phyloP scores from a whole-genome alignment of 2,329 filamentous ascomycete genomes.

The Coniochaeta hoffmannii region DNA sequence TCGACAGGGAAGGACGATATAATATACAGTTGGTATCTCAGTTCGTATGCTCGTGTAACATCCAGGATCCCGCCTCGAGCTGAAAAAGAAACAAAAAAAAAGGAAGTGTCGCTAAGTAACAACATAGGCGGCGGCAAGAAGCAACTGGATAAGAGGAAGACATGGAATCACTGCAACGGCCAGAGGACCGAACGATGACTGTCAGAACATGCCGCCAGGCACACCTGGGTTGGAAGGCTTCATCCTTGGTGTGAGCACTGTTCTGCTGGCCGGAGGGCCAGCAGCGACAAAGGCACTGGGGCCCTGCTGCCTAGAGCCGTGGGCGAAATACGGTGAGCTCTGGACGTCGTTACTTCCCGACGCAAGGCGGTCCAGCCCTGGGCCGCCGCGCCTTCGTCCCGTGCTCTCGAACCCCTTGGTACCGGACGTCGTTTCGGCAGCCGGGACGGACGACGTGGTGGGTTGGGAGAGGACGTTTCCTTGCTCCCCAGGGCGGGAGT shows the following conservation, averaged over 20 bases:
- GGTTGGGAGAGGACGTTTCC: background rate
- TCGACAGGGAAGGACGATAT: conserved; percentile 4
- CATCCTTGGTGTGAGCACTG: conserved; percentile 20
- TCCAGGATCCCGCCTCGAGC: background rate
- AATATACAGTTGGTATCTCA: conserved; percentile 22
- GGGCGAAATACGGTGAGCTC: background rate
- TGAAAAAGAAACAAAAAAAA: background rate
- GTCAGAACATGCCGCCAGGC: conserved; percentile 29
- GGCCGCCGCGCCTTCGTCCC: background rate
- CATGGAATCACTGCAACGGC: too few species aligned
- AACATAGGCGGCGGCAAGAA: background rate
- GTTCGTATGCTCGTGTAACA: conserved; percentile 6
- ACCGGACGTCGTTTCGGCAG: background rate
- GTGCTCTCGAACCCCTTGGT: background rate
- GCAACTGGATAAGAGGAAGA: background rate
- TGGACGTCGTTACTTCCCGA: conserved; percentile 28
- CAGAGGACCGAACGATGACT: too few species aligned
- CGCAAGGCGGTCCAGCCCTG: conserved; percentile 18
- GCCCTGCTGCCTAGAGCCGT: conserved; percentile 7
- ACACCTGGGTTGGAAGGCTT: conserved; percentile 20
- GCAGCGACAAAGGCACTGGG: conserved; percentile 16
- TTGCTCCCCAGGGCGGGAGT: conserved; percentile 29
- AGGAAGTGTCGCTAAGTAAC: too few species aligned
- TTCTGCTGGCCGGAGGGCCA: conserved; percentile 26
- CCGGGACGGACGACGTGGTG: background rate